Base-by-base conservation (phyloP, 257 asterid genomes). In the Primulina eburnea region DNA sequence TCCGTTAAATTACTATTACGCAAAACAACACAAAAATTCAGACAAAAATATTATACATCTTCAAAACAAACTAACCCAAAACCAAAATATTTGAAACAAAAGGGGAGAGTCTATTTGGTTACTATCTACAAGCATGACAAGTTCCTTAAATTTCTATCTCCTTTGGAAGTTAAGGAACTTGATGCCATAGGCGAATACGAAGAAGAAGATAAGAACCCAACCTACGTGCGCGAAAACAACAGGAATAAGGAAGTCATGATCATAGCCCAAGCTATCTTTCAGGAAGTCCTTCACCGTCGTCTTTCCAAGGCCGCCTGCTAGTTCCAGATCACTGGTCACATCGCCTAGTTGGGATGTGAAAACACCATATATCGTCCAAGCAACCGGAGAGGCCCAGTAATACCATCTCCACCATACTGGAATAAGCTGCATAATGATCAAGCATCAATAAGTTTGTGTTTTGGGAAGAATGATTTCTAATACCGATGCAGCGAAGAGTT, bases 351-450 rank as follows among this genome's bases (percentile, higher is more conserved):
- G 97, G 26, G 95, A 90, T 0, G 84, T 60, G 7, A 82, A 85
- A 24, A 88, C 8, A 5, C 97, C 97, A 43, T 90, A 88, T 52
- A 88, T 82, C 47, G 95, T 82, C 97, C 95, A 88, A 0, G 93
- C 88, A 71, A 86, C 89, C 0, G 97, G 97, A n/a, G 93, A 86
- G 43, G 85, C 88, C 97, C 97, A 90, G 79, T 88, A 90, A 85
- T 90, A 90, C 95, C 95, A 90, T 69, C 95, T 86, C 97, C 97
- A 88, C 97, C 97, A 88, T 56, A 90, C 70, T 57, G 95, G 97
- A 21, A 88, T 90, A 8, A 86, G 85, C 95, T 90, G 84, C 83
- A 86, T 38, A 21, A 29, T 34, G 40, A 30, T 62, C 17, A 24
- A 12, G 37, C 35, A 21, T 5, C 21, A 47, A 38, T 38, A 38